Evolutionary conservation across 805 yeast genomes (phyloP), one percentile per base, ranked within the genome.

Genomic region (Saccharomycopsis sp.): DNA sequence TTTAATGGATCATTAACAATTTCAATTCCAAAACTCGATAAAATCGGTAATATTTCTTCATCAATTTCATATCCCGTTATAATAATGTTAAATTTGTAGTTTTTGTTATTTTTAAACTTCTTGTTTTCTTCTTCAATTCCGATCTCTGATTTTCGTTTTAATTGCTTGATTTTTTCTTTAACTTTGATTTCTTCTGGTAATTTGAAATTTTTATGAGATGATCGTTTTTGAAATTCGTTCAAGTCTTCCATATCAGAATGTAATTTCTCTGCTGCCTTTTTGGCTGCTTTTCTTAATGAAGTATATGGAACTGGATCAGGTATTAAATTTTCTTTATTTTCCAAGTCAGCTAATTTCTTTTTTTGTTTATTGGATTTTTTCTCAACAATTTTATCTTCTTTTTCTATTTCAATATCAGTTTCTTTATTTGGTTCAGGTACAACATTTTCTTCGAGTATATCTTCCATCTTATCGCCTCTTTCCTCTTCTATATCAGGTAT

Each of bases 201-300:
- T 34, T 47, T 51, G 34, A 52, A 56, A 47, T 62, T 65, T 5
- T 41, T 37, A 61, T 62, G 58, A 18, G 66, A 62, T 21, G 68
- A 65, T 49, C 73, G 74, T 47, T 72, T 67, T 45, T 77, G 79
- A 52, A 72, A 83, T 37, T 64, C 67, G 51, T 79, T 80, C 47
- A 83, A 65, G 35, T 79, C 79, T 43, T 71, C 72, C 68, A 84
- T 81, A 54, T 78, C 75, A 9, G 69, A 69, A 50, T 79, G 89
- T 13, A 84, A 60, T 52, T 75, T 77, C 42, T 62, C 60, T 1
- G 76, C 77, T 0, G 94, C 94, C 50, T 68, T 73, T 30, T 68
- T 66, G 34, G 78, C 77, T 1, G 94, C 94, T 31, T 72, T 69
- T 37, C 83, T 56, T n/a, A n/a, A n/a, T n/a, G n/a, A n/a, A n/a